These are phyloP conservation scores for Emericellopsis terricola DNA, from an alignment of 495 filamentous ascomycete genomes.

Conservation along the genomic window DNA sequence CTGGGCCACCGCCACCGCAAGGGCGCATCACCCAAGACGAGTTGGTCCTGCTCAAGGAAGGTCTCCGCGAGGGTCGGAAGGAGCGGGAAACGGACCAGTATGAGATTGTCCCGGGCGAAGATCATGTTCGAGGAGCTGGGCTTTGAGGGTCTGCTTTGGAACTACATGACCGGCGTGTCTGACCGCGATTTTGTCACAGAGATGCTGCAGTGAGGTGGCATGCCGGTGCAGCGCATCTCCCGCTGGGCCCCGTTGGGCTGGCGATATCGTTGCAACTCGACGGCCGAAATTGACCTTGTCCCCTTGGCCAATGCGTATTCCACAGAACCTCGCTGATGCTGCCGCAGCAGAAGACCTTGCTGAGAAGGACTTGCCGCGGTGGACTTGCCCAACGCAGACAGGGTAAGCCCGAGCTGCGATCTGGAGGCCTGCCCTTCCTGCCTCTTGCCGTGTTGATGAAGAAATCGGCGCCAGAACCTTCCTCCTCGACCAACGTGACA, in stretches of 20 bases:
- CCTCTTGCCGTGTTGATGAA: too few species aligned
- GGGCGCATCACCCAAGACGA: constrained; percentile 51
- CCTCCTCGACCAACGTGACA: too few species aligned
- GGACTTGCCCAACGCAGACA: too few species aligned
- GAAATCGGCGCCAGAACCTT: too few species aligned
- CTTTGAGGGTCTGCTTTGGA: constrained; percentile 65
- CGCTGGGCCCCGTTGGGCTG: constrained; percentile 79
- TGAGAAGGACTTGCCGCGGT: too few species aligned
- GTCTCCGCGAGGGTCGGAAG: constrained; percentile 49
- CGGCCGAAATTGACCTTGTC: constrained; percentile 68
- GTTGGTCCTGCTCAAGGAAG: constrained; percentile 57
- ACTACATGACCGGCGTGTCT: constrained; percentile 66
- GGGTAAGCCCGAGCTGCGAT: too few species aligned
- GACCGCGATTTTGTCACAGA: constrained; percentile 87
- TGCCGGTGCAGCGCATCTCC: constrained; percentile 73
- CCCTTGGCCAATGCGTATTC: constrained; percentile 71
- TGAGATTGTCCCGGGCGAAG: constrained; percentile 39
- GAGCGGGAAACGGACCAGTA: constrained; percentile 57
- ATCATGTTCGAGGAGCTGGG: constrained; percentile 78
- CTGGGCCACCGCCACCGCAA: constrained; percentile 71
- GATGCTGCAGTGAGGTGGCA: constrained; percentile 74
- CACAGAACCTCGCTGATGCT: constrained; percentile 82
- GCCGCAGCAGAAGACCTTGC: too few species aligned
- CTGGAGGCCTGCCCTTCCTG: too few species aligned
- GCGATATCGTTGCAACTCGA: too few species aligned